Evolutionary conservation across 345 rosid genomes (phyloP).

Genomic region (Sapria himalayana): DNA sequence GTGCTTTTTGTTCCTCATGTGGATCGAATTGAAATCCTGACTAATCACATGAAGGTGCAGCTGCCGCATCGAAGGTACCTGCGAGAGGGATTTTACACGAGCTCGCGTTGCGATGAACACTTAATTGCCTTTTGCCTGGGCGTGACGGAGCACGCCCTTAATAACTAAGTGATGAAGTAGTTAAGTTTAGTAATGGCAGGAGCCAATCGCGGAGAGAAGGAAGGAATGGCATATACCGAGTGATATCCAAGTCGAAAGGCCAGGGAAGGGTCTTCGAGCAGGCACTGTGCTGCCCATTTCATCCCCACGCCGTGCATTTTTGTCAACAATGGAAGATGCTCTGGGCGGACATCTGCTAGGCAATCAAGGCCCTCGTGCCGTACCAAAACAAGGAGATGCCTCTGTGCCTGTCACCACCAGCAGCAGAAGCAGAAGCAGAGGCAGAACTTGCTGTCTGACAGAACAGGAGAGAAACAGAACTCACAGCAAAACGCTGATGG

Average conservation of each 20-base stretch:
- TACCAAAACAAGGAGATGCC: constrained; percentile 53
- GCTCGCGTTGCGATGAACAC: too few species aligned
- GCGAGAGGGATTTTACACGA: too few species aligned
- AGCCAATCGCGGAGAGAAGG: too few species aligned
- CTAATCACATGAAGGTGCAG: constrained; percentile 84
- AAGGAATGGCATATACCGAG: too few species aligned
- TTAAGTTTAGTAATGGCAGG: too few species aligned
- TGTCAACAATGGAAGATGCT: constrained; percentile 35
- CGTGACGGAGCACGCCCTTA: too few species aligned
- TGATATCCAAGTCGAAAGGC: constrained; percentile 89
- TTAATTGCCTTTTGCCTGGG: too few species aligned
- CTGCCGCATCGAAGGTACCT: constrained; percentile 65
- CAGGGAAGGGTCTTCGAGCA: constrained; percentile 45
- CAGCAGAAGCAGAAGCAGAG: too few species aligned
- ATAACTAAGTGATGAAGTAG: constrained; percentile 2
- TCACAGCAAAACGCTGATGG: too few species aligned
- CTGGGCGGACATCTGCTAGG: constrained; percentile 41
- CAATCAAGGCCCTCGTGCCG: constrained; percentile 36
- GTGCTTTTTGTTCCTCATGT: constrained; percentile 74
- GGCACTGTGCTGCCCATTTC: constrained; percentile 52
- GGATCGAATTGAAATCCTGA: constrained; percentile 70
- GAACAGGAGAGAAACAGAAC: too few species aligned
- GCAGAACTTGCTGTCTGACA: too few species aligned
- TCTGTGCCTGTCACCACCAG: constrained; percentile 60
- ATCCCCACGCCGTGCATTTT: constrained; percentile 54